Evolutionary conservation across 2,329 filamentous ascomycete genomes (phyloP).

Genomic region (Fusarium globosum): DNA sequence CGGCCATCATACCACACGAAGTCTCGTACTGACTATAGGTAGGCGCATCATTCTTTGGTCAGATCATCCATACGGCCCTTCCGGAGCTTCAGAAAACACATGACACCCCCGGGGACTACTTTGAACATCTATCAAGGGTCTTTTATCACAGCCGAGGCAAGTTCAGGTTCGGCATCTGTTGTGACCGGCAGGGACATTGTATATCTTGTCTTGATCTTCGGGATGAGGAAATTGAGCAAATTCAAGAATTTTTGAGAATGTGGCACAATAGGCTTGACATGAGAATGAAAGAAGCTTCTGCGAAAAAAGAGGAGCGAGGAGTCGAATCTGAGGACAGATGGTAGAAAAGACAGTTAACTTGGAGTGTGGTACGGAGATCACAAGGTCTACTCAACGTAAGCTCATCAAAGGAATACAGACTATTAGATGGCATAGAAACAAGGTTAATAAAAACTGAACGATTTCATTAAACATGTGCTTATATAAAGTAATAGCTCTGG

Average conservation of each 20-base stretch:
- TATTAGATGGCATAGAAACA: not conserved
- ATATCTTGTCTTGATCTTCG: not conserved
- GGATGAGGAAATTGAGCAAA: not conserved
- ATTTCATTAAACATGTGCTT: not conserved
- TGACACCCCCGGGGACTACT: rapidly evolving
- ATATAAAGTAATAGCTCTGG: not conserved
- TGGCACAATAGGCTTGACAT: not conserved
- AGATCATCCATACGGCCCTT: not conserved
- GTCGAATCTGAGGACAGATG: not conserved
- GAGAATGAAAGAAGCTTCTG: not conserved
- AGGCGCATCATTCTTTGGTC: constrained; percentile 5
- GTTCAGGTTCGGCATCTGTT: constrained; percentile 6
- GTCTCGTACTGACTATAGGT: not conserved
- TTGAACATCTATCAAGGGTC: not conserved
- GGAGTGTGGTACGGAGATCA: no score
- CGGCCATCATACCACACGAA: not conserved
- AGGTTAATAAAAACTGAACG: not conserved
- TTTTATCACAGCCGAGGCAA: not conserved
- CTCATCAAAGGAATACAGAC: not conserved
- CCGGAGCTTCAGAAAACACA: not conserved
- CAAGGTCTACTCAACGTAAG: no score
- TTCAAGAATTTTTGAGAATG: no score
- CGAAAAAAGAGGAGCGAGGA: not conserved
- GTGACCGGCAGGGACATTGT: not conserved
- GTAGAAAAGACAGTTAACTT: not conserved